phyloP scores from a whole-genome alignment of 805 yeast species.

The Candida hispaniensis region DNA sequence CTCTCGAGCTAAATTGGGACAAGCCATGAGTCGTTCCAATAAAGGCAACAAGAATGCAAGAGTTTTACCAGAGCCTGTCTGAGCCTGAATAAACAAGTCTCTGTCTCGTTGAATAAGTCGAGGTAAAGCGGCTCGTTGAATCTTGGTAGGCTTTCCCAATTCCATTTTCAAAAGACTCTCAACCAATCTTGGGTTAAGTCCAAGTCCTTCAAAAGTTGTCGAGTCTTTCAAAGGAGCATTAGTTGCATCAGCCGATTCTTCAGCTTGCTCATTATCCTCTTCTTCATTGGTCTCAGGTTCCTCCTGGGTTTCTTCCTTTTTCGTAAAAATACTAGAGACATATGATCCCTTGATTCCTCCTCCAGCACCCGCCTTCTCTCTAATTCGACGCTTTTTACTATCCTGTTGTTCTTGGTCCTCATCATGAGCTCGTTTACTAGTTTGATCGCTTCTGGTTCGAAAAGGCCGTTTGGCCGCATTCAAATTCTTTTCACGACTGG shows the following conservation, averaged over 20 bases:
- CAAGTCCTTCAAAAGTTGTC: conserved; percentile 61
- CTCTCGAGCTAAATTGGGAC: conserved; percentile 40
- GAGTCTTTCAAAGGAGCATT: conserved; percentile 77
- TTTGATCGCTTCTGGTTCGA: background rate
- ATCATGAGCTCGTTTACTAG: conserved; percentile 1
- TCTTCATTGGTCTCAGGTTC: conserved; percentile 31
- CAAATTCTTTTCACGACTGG: too few species aligned
- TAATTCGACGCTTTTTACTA: conserved; percentile 2
- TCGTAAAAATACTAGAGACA: conserved; percentile 40
- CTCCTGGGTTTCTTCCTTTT: conserved; percentile 42
- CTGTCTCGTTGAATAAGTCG: conserved; percentile 35
- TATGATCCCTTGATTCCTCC: conserved; percentile 18
- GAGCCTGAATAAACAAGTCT: conserved; percentile 88
- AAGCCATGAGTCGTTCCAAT: conserved; percentile 55
- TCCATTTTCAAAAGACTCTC: conserved; percentile 48
- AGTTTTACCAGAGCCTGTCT: conserved; percentile 98
- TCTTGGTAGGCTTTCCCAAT: conserved; percentile 57
- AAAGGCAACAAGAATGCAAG: conserved; percentile 80
- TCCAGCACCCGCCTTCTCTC: conserved; percentile 16
- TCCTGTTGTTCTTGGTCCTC: conserved; percentile 1
- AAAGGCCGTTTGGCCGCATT: conserved; percentile 12
- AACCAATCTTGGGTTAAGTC: conserved; percentile 45
- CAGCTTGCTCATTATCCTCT: background rate
- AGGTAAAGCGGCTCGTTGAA: conserved; percentile 77
- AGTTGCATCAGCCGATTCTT: conserved; percentile 47